These are phyloP conservation scores for Isatis lusitanica DNA, from an alignment of 441 rosid species.

Conservation along the genomic window DNA sequence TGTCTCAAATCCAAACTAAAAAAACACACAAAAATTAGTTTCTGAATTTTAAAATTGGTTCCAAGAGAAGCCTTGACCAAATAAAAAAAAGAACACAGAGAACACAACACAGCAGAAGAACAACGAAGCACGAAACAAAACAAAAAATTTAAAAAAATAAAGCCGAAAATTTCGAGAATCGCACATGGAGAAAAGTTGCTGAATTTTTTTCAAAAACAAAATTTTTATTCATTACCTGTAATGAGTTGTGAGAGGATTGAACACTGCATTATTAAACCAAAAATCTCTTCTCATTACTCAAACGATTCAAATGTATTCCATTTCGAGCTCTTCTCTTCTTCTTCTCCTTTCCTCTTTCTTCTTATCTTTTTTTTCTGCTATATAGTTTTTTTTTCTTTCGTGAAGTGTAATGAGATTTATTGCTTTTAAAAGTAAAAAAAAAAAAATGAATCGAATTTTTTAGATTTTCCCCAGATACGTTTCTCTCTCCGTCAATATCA, in stretches of 20 bases:
- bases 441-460: slow-evolving; percentile 58
- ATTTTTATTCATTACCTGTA: slow-evolving; percentile 32
- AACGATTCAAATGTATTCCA: slow-evolving; percentile 16
- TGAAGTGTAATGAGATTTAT: slow-evolving; percentile 36
- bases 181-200: slow-evolving; percentile 31
- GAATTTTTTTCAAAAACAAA: neutral
- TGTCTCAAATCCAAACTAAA: slow-evolving; percentile 32
- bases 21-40: neutral
- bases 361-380: neutral
- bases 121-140: slow-evolving; percentile 35
- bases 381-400: neutral
- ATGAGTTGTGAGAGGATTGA: slow-evolving; percentile 33
- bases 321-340: slow-evolving; percentile 11
- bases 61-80: slow-evolving; percentile 36
- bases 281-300: slow-evolving; percentile 12
- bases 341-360: slow-evolving; percentile 5
- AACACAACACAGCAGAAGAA: slow-evolving; percentile 39
- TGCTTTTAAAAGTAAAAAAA: slow-evolving; percentile 45
- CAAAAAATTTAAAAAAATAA: neutral
- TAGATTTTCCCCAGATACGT: slow-evolving; percentile 67
- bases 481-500: slow-evolving; percentile 28
- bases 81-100: slow-evolving; percentile 15
- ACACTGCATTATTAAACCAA: slow-evolving; percentile 33
- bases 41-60: slow-evolving; percentile 22
- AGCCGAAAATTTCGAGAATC: slow-evolving; percentile 19